These are phyloP conservation scores for Penicillium crystallinum DNA, from an alignment of 495 filamentous ascomycete species.

Conservation along the genomic window DNA sequence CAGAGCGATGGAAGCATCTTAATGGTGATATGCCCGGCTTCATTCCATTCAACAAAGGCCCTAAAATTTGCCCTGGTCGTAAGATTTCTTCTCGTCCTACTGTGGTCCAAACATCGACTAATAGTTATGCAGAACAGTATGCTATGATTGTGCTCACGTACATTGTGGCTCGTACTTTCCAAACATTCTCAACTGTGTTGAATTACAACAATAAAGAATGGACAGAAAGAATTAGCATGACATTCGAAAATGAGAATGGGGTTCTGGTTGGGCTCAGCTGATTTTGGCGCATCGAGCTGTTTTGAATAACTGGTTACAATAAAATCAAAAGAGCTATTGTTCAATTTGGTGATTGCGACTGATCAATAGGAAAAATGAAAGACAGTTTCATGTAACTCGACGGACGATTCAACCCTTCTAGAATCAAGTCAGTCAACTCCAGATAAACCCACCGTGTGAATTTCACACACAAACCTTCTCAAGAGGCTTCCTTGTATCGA, in stretches of 20 bases:
- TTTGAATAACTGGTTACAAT: neutral
- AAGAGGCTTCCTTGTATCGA: slow-evolving; percentile 2
- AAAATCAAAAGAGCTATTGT: too few species aligned
- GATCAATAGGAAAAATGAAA: neutral
- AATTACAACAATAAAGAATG: slow-evolving; percentile 10
- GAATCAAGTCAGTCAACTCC: neutral
- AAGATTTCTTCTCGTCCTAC: neutral
- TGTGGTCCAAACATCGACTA: neutral
- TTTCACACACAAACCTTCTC: neutral
- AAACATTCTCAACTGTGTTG: slow-evolving; percentile 10
- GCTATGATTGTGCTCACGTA: slow-evolving; percentile 13
- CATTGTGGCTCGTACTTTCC: slow-evolving; percentile 14
- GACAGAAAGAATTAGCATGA: slow-evolving; percentile 17
- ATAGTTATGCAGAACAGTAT: slow-evolving; percentile 3
- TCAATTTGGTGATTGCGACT: neutral
- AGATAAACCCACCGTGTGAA: neutral
- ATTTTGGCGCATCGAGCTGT: neutral
- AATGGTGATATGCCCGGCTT: slow-evolving; percentile 9
- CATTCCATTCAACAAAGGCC: slow-evolving; percentile 19
- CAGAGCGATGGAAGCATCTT: slow-evolving; percentile 16
- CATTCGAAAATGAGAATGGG: slow-evolving; percentile 20
- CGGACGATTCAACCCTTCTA: neutral
- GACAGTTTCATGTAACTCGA: neutral
- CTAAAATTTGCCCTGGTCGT: slow-evolving; percentile 18
- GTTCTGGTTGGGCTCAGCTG: slow-evolving; percentile 5